phyloP scores from a whole-genome alignment of 2,329 filamentous ascomycete genomes.

The Aaosphaeria pasadenensis region DNA sequence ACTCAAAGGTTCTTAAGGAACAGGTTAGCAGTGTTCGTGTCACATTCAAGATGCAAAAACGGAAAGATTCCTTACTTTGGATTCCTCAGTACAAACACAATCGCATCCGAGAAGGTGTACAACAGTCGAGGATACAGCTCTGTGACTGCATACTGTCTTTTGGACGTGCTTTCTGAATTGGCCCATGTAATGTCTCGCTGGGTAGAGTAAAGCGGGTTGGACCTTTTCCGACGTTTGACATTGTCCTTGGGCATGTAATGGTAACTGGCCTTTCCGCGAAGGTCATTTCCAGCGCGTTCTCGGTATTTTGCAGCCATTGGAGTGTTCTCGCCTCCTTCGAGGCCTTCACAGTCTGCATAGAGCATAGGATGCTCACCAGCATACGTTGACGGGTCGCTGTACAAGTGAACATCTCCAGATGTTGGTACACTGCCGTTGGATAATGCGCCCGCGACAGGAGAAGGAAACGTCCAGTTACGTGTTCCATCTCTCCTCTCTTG shows the following conservation, averaged over 20 bases:
- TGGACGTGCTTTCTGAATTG: constrained; percentile 14
- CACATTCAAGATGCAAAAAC: too few species aligned
- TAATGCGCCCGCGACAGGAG: constrained; percentile 46
- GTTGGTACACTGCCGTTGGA: constrained; percentile 41
- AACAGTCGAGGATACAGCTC: constrained; percentile 41
- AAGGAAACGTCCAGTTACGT: constrained; percentile 21
- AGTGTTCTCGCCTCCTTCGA: constrained; percentile 47
- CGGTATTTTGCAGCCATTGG: constrained; percentile 16
- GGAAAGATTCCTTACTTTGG: constrained; percentile 19
- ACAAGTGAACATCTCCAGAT: constrained; percentile 52
- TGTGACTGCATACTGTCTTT: constrained; percentile 37
- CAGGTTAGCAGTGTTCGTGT: too few species aligned
- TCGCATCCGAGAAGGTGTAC: constrained; percentile 44
- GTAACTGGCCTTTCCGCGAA: too few species aligned
- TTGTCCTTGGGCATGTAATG: too few species aligned
- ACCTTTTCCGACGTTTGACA: too few species aligned
- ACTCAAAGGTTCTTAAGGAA: constrained; percentile 3
- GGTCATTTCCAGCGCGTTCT: too few species aligned
- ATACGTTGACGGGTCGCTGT: constrained; percentile 46
- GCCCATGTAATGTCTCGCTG: constrained; percentile 14
- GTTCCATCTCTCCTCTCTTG: constrained; percentile 1
- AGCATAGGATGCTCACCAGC: constrained; percentile 40
- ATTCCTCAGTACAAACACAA: constrained; percentile 43
- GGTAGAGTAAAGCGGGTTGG: not conserved
- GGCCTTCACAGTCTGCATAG: constrained; percentile 52